Base-by-base conservation (phyloP, 495 filamentous ascomycete genomes). In the Aspergillus ostianus region DNA sequence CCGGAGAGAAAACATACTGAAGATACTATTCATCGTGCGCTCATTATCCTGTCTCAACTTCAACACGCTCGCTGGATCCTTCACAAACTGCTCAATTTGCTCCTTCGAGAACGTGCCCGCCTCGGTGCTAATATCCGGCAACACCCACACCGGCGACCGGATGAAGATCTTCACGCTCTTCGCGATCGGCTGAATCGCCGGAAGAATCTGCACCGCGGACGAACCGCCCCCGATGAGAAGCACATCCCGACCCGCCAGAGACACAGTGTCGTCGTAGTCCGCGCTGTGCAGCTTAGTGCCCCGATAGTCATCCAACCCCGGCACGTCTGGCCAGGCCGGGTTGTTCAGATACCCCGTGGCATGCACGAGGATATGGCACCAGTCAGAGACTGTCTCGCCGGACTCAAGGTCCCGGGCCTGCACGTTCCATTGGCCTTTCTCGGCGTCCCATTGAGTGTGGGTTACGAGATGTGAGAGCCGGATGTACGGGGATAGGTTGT, bases 231-330 rank as follows among this genome's bases (percentile, higher is more conserved):
- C 80, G 51, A 84, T 76, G 0, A 82, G 53, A 1, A 71, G 77
- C 20, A 85, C 74, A 17, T 56, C 67, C 55, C 82, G 82, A 6
- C 72, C 75, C 8, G 60, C 59, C 10, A 80, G 26, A 47, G 51
- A 56, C n/a, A 57, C 45, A 23, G 18, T 17, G 20, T 66, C 58
- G 56, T 73, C 68, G 72, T 76, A 85, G 9, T 61, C 51, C 4
- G 82, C 82, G 26, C 67, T 79, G 55, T 85, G 82, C 15, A 82
- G 51, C 13, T 79, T 49, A 49, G 69, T 68, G 0, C 83, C 83
- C 21, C 72, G 63, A 64, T 77, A 85, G 4, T 67, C 51, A 5
- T 80, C 45, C 0, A 81, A 58, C 1, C 82, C 82, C 23, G 68
- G 66, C 17, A 85, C 79, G 4, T 72, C 50, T 6, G 83, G 83